Base-by-base conservation (phyloP, 257 asterid genomes). In the Ligustrum vulgare region DNA sequence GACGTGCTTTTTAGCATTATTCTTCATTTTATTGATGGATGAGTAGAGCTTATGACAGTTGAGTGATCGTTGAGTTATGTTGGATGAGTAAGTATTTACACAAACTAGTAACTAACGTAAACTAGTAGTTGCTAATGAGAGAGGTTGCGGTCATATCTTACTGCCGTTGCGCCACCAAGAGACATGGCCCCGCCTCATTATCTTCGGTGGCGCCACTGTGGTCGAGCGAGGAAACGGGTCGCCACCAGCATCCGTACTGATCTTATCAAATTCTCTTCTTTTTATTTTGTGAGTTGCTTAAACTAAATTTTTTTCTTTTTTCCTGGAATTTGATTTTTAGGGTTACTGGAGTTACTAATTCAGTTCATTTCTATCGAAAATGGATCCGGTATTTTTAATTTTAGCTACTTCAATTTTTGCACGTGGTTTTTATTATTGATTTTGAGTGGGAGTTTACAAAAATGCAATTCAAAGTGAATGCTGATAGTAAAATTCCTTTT, bases 121-220 rank as follows among this genome's bases (percentile, higher is more conserved):
- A 28, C 31, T 28, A 28, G 31, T 28, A 28, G 31, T 28, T 0
- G 1, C 0, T 28, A 28, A 28, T 28, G 31, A 0, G 31, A 28
- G 31, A 1, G 31, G 31, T 28, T 28, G 31, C 16, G 91, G 98
- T n/a, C 99, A 95, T 86, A 91, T 4, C 94, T 95, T 69, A 95
- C 98, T 31, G 97, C 97, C 67, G 93, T 95, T 60, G 91, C 97
- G 97, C 99, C 16, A 86, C 97, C 56, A 91, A 91, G 72, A 82
- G 92, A 69, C 92, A 84, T 31, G 99, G 99, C 15, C 98, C 22
- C 91, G 99, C 66, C 93, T 95, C 74, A 90, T 95, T 74, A 86
- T 95, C n/a, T 95, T 95, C 73, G 99, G 99, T 56, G 99, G 99
- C 68, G 97, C 97, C 79, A 95, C 98, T 73, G 98, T 96, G 18